Evolutionary conservation across 208 protist species (phyloP), one percentile per base, ranked within the genome.

Genomic region (Polymyxa betae): DNA sequence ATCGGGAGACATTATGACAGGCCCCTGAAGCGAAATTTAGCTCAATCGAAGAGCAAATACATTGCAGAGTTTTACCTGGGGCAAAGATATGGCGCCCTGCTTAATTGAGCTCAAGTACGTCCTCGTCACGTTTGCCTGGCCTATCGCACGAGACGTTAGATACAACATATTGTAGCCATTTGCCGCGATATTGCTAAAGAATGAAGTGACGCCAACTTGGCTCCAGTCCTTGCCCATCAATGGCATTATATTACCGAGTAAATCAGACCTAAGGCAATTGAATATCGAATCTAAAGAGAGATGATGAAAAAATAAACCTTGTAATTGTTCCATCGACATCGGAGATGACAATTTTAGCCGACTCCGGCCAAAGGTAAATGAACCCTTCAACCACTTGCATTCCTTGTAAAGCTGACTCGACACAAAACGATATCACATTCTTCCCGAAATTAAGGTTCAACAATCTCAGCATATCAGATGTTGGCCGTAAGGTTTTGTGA

Each of bases 281-380:
- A 60, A 24, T 60, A 60, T 24, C 5, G 49, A 24, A 29, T 60
- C 12, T 60, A 5, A 60, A 60, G 24, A 60, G 24, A 60, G 24
- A 24, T 60, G 24, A 60, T 29, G 24, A 60, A 60, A 5, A 60
- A 24, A 24, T 29, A 60, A 29, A 97, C 92, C 97, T 97, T 0
- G 98, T 99, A 90, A 99, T 98, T 0, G 98, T 99, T 68, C 98
- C 98, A 93, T 99, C 98, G 35, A 99, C 95, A 93, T 99, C 98
- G 49, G 96, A 98, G 68, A 99, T 96, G 43, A 99, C 96, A 91
- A 99, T 94, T 87, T 97, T 96, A 77, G 95, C 95, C 0, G 89
- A 94, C 90, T 94, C 93, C n/a, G 96, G 92, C 96, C 96, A 99
- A 24, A 98, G 93, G 90, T 96, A 99, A 41, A 99, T 95, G 77